Evolutionary conservation across 1,284 basidiomycete species (phyloP).

Genomic region (Tilletiopsis washingtonensis): DNA sequence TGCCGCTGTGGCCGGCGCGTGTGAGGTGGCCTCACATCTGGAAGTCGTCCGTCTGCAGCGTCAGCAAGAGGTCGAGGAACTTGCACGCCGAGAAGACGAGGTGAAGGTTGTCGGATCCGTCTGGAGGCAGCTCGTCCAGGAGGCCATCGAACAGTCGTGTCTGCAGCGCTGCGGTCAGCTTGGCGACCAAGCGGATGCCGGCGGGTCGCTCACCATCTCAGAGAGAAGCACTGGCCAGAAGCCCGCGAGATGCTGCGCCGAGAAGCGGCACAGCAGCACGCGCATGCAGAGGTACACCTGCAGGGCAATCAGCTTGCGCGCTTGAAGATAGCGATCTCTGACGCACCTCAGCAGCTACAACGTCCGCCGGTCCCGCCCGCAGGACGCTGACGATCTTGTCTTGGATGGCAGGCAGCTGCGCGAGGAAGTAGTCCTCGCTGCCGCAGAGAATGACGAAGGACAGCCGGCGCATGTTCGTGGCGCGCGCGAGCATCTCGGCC

Average conservation of each 20-base stretch:
- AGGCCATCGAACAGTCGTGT: constrained; percentile 57
- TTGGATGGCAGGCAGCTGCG: constrained; percentile 82
- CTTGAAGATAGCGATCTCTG: not conserved
- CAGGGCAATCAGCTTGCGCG: not conserved
- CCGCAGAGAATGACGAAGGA: constrained; percentile 70
- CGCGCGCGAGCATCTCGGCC: constrained; percentile 81
- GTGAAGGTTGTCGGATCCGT: constrained; percentile 73
- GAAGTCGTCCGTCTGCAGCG: constrained; percentile 92
- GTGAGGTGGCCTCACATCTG: constrained; percentile 67
- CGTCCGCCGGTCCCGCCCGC: constrained; percentile 64
- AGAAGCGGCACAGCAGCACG: constrained; percentile 82
- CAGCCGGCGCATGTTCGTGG: constrained; percentile 76
- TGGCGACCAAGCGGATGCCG: not conserved
- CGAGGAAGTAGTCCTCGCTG: constrained; percentile 79
- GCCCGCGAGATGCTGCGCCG: constrained; percentile 79
- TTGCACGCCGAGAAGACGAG: constrained; percentile 83
- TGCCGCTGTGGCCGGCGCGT: no score
- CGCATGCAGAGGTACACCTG: constrained; percentile 76
- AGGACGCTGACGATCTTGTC: constrained; percentile 93
- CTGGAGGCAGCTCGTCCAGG: constrained; percentile 51
- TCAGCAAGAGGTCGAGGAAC: constrained; percentile 80
- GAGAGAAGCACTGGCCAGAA: constrained; percentile 83
- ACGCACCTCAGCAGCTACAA: constrained; percentile 72
- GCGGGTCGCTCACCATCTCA: constrained; percentile 6
- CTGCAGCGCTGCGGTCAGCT: constrained; percentile 23